These are phyloP conservation scores for Penicillium aurantiogriseum DNA, from an alignment of 2,329 filamentous ascomycete genomes.

Conservation along the genomic window DNA sequence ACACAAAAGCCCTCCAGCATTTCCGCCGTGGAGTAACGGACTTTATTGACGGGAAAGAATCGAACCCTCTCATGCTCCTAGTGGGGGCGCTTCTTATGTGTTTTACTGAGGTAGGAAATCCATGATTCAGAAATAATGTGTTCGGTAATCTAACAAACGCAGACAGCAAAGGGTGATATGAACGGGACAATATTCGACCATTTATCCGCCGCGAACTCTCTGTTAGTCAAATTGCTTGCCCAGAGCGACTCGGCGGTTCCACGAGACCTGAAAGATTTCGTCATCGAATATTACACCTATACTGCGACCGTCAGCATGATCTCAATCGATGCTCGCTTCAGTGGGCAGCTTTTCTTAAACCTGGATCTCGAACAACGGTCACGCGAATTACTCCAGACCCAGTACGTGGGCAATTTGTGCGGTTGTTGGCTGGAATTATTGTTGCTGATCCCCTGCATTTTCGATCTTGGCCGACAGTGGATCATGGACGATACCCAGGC, in stretches of 20 bases:
- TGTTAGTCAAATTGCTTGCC: constrained; percentile 41
- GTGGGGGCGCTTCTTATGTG: constrained; percentile 49
- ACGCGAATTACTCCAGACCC: constrained; percentile 25
- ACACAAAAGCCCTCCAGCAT: constrained; percentile 31
- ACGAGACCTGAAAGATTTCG: constrained; percentile 45
- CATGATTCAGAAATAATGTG: not conserved
- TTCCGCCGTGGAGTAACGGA: constrained; percentile 31
- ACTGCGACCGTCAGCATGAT: constrained; percentile 51
- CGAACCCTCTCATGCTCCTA: constrained; percentile 41
- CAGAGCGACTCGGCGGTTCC: constrained; percentile 34
- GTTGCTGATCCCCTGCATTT: constrained; percentile 33
- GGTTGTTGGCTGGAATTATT: constrained; percentile 34
- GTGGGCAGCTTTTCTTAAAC: constrained; percentile 34
- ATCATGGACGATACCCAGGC: constrained; percentile 29
- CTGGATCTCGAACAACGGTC: constrained; percentile 46
- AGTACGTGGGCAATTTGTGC: constrained; percentile 33
- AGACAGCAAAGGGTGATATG: constrained; percentile 47
- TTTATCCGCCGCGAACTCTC: constrained; percentile 45
- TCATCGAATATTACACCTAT: constrained; percentile 52
- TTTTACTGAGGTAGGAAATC: constrained; percentile 45
- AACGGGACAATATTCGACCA: constrained; percentile 50
- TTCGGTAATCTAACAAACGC: constrained; percentile 5
- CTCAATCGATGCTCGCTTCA: constrained; percentile 39
- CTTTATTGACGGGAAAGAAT: constrained; percentile 32
- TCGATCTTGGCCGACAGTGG: constrained; percentile 37